phyloP scores from a whole-genome alignment of 495 filamentous ascomycete species.

The Neurospora sp. region DNA sequence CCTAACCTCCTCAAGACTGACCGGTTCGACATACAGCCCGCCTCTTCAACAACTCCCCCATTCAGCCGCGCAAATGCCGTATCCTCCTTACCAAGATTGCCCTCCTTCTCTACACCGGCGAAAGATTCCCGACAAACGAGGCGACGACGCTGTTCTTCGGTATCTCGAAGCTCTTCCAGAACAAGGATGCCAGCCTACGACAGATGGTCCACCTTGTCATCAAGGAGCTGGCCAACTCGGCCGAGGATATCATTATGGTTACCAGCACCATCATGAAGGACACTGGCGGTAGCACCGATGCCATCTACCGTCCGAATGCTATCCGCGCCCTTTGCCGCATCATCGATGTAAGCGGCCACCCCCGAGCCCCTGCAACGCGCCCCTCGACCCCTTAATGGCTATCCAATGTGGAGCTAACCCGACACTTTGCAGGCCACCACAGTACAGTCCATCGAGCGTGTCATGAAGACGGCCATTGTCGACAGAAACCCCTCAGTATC shows the following conservation, averaged over 20 bases:
- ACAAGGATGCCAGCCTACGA: constrained; percentile 93
- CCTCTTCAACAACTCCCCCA: constrained; percentile 93
- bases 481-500: constrained; percentile 98
- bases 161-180: constrained; percentile 99
- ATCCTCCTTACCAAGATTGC: constrained; percentile 96
- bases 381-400: background rate
- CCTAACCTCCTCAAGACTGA: background rate
- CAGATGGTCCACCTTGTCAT: constrained; percentile 99
- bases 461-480: constrained; percentile 98
- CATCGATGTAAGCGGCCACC: constrained; percentile 64
- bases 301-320: constrained; percentile 92
- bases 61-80: constrained; percentile 88
- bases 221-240: constrained; percentile 93
- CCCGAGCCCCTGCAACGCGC: background rate
- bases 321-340: constrained; percentile 94
- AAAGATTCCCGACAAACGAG: constrained; percentile 93
- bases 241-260: constrained; percentile 99
- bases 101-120: constrained; percentile 90
- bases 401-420: constrained; percentile 6
- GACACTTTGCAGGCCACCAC: constrained; percentile 62
- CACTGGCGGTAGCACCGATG: constrained; percentile 88
- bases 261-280: constrained; percentile 99
- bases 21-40: constrained; percentile 52
- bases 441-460: constrained; percentile 93
- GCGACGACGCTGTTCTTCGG: constrained; percentile 98